phyloP scores from a whole-genome alignment of 2,329 filamentous ascomycete species.

The Esteya vermicola region DNA sequence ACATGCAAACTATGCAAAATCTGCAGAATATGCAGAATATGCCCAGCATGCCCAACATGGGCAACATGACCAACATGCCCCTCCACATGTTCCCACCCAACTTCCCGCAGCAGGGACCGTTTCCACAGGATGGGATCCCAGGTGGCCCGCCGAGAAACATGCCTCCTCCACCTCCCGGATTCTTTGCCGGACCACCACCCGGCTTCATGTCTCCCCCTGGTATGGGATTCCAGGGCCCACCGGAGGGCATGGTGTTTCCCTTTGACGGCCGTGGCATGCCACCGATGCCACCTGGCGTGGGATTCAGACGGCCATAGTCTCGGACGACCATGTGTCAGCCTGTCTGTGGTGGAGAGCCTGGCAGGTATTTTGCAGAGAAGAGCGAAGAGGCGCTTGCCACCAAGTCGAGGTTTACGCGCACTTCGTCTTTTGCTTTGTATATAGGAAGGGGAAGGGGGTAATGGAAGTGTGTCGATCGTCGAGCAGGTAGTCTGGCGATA shows the following conservation, averaged over 20 bases:
- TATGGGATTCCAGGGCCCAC: conserved; percentile 41
- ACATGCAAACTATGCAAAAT: no score
- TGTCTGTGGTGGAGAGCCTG: not conserved
- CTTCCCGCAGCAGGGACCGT: conserved; percentile 29
- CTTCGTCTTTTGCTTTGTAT: no score
- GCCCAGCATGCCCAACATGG: conserved; percentile 6
- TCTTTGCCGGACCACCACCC: conserved; percentile 28
- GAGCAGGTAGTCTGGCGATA: no score
- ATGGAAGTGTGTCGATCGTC: no score
- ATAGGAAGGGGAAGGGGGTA: no score
- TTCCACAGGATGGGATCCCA: conserved; percentile 31
- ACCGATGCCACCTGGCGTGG: conserved; percentile 9
- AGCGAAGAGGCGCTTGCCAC: no score
- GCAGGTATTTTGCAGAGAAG: not conserved
- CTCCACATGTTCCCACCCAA: conserved; percentile 43
- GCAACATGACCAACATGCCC: conserved; percentile 2
- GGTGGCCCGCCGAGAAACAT: conserved; percentile 37
- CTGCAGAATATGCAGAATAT: conserved; percentile 13
- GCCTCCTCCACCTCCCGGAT: conserved; percentile 42
- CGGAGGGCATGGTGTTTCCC: conserved; percentile 33
- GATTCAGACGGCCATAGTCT: not conserved
- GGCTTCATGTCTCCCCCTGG: conserved; percentile 40
- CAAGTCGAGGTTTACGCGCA: no score
- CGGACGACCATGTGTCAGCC: not conserved
- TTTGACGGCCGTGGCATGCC: conserved; percentile 32